phyloP scores from a whole-genome alignment of 345 rosid species.

The Eucalyptus globulus region DNA sequence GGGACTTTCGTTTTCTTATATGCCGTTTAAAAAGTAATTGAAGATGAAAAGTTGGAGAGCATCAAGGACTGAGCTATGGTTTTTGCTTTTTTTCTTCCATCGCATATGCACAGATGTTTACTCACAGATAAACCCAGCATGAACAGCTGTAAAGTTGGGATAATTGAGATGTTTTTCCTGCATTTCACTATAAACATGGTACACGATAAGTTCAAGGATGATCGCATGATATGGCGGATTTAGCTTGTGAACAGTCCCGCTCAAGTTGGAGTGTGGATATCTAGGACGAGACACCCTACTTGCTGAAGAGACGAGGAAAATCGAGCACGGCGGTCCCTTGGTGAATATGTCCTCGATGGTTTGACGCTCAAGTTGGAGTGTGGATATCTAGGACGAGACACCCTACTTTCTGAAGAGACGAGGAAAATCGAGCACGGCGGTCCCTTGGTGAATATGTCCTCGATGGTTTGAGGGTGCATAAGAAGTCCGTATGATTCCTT shows the following conservation, averaged over 20 bases:
- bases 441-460: background rate
- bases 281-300: background rate
- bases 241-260: background rate
- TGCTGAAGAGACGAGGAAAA: background rate
- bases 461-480: background rate
- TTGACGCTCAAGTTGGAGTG: background rate
- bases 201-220: background rate
- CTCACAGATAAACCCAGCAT: background rate
- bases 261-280: background rate
- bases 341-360: background rate
- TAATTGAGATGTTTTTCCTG: background rate
- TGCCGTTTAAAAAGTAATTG: background rate
- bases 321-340: background rate
- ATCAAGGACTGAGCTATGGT: background rate
- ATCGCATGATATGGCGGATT: background rate
- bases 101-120: background rate
- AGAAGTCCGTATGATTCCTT: background rate
- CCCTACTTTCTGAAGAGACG: background rate
- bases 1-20: background rate
- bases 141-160: background rate
- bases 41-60: background rate
- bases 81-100: background rate
- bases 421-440: background rate
- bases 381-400: background rate
- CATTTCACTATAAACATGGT: rapidly evolving